Conservation (phyloP, 768 basidiomycete species). For the Guyanaporus albipodus region DNA sequence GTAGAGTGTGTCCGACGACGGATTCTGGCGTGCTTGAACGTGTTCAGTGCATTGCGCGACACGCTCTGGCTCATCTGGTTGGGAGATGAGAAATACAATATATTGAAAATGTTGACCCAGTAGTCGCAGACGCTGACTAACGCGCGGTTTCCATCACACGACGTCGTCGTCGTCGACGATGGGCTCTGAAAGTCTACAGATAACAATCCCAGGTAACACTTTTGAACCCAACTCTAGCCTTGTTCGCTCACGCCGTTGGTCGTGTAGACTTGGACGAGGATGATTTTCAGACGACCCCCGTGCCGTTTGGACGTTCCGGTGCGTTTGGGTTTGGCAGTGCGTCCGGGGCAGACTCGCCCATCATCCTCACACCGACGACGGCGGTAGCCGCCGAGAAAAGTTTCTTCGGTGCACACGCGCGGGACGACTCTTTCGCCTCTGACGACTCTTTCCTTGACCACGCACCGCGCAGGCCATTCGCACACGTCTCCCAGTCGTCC, state of each 20-base stretch:
- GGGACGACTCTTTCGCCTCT: conserved; percentile 77
- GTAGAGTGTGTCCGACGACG: conserved; percentile 16
- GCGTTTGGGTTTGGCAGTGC: conserved; percentile 44
- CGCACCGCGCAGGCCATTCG: conserved; percentile 56
- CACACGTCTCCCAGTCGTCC: conserved; percentile 70
- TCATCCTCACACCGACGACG: conserved; percentile 45
- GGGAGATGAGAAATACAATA: no score
- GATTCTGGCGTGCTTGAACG: conserved; percentile 8
- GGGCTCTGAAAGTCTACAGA: conserved; percentile 42
- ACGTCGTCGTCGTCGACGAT: conserved; percentile 20
- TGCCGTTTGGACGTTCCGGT: conserved; percentile 65
- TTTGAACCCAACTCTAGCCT: not conserved
- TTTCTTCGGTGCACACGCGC: conserved; percentile 58
- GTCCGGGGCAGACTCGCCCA: conserved; percentile 66
- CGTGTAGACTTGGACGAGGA: conserved; percentile 79
- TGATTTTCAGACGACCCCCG: conserved; percentile 55
- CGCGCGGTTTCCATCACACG: not conserved
- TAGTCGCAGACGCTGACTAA: no score
- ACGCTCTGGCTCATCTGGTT: conserved; percentile 17
- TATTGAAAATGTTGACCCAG: conserved; percentile 1
- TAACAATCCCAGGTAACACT: conserved; percentile 43
- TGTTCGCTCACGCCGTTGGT: not conserved
- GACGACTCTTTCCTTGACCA: conserved; percentile 69
- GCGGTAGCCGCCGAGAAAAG: conserved; percentile 46
- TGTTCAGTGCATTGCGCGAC: conserved; percentile 15